These are phyloP conservation scores for Penicillium sp. DNA, from an alignment of 2,329 filamentous ascomycete genomes.

Conservation along the genomic window DNA sequence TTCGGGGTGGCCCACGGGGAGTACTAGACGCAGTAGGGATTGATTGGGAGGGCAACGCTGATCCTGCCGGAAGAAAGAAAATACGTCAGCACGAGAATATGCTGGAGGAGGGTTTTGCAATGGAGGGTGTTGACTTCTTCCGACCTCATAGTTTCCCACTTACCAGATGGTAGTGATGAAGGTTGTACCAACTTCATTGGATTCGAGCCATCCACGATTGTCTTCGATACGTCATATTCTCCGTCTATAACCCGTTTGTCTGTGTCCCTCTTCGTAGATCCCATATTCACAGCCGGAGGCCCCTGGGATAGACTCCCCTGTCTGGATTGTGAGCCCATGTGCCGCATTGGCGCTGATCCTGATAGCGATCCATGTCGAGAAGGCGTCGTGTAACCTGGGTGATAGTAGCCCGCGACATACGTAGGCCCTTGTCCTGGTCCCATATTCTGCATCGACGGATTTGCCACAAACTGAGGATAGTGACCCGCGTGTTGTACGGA, in stretches of 20 bases:
- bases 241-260: constrained; percentile 14
- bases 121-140: no score
- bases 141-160: neutral
- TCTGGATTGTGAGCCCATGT: constrained; percentile 3
- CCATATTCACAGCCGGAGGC: neutral
- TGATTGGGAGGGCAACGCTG: constrained; percentile 9
- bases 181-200: constrained; percentile 25
- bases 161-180: constrained; percentile 23
- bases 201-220: constrained; percentile 41
- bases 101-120: no score
- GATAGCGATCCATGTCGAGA: constrained; percentile 21
- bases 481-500: constrained; percentile 14
- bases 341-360: constrained; percentile 7
- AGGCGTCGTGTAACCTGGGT: constrained; percentile 24
- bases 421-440: constrained; percentile 20
- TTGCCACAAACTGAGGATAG: constrained; percentile 26
- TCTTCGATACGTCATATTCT: constrained; percentile 38
- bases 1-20: constrained; percentile 65
- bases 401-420: constrained; percentile 32
- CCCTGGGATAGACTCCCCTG: constrained; percentile 5
- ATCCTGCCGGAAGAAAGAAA: constrained; percentile 13
- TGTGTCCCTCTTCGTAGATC: constrained; percentile 23
- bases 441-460: constrained; percentile 22
- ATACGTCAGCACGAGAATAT: neutral
- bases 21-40: constrained; percentile 31